Conservation (phyloP, 164 flowering plant species). For the Annona squamosa region DNA sequence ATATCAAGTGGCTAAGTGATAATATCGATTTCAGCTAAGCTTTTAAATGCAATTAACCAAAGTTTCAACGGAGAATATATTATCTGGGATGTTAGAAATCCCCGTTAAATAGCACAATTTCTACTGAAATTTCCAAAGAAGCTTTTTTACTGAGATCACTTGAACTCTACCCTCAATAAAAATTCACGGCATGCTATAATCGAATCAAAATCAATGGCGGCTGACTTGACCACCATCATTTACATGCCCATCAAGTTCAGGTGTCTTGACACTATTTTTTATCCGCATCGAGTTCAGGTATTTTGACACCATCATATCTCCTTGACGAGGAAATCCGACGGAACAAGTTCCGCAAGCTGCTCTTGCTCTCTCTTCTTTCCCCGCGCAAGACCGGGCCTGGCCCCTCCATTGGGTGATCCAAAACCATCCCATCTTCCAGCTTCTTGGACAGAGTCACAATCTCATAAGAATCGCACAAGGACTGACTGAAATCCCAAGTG, state of each 20-base stretch:
- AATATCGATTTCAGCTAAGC: too few species aligned
- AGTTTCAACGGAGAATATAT: too few species aligned
- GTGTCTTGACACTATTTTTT: constrained; percentile 9
- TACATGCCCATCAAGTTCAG: background rate
- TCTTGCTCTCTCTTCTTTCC: constrained; percentile 53
- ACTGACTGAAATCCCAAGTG: constrained; percentile 67
- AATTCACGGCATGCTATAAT: too few species aligned
- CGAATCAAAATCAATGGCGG: too few species aligned
- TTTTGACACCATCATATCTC: constrained; percentile 23
- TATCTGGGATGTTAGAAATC: too few species aligned
- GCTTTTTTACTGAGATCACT: too few species aligned
- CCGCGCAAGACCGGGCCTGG: constrained; percentile 4
- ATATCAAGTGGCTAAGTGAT: too few species aligned
- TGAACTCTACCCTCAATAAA: too few species aligned
- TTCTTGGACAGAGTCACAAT: constrained; percentile 59
- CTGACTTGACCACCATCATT: background rate
- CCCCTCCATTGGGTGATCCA: constrained; percentile 31
- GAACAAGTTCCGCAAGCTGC: constrained; percentile 68
- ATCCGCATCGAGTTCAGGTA: constrained; percentile 39
- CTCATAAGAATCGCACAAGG: constrained; percentile 88
- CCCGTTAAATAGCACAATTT: too few species aligned
- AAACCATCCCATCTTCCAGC: constrained; percentile 50
- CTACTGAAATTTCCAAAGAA: too few species aligned
- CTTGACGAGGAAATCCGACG: constrained; percentile 37
- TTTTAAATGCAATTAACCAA: too few species aligned